Conservation (phyloP, 495 filamentous ascomycete species). For the Saxophila tyrrhenica region DNA sequence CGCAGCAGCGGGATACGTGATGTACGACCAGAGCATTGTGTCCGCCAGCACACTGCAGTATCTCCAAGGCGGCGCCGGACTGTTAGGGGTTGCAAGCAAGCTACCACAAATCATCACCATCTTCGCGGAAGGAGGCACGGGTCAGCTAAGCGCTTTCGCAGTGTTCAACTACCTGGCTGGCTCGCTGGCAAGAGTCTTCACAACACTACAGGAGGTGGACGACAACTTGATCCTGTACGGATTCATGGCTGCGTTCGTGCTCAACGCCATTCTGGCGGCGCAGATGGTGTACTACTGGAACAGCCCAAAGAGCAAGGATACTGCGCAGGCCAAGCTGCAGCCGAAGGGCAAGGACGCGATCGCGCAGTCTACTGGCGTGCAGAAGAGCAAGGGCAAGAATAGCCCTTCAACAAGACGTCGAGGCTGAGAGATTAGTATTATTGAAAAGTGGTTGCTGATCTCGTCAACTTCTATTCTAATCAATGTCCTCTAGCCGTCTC, state of each 20-base stretch:
- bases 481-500: background rate
- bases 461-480: background rate
- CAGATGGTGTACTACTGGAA: conserved; percentile 99
- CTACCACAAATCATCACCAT: conserved; percentile 81
- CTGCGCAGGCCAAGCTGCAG: conserved; percentile 20
- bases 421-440: conserved; percentile 5
- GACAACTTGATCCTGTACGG: conserved; percentile 91
- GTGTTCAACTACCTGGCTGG: conserved; percentile 96
- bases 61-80: conserved; percentile 75
- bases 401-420: conserved; percentile 19
- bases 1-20: conserved; percentile 50
- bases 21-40: conserved; percentile 56
- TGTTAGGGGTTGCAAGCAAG: conserved; percentile 76
- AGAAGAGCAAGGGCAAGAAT: conserved; percentile 8
- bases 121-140: conserved; percentile 73
- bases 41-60: conserved; percentile 57
- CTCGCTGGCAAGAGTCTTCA: conserved; percentile 88
- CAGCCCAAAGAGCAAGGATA: conserved; percentile 42
- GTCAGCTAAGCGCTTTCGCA: conserved; percentile 90
- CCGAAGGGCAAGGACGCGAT: conserved; percentile 10
- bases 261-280: conserved; percentile 73
- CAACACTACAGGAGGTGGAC: conserved; percentile 88
- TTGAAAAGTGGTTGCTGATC: background rate
- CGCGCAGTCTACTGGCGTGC: conserved; percentile 7
- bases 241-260: conserved; percentile 74